These are phyloP conservation scores for Pleodorina starrii DNA, from an alignment of 139 green algal species.

Conservation along the genomic window DNA sequence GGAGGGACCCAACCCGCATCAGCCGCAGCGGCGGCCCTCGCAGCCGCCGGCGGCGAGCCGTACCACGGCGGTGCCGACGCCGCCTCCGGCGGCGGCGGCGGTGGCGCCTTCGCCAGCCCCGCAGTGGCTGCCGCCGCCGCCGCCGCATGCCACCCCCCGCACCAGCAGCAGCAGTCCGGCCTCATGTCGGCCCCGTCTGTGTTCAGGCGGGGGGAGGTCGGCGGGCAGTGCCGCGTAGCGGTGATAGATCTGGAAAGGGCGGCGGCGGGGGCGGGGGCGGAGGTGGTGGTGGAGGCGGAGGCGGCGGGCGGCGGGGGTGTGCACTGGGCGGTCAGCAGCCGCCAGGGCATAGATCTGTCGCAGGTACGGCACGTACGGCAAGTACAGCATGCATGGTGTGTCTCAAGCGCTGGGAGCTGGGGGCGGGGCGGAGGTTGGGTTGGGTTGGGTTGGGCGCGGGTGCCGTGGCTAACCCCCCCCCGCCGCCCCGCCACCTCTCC, in stretches of 20 bases:
- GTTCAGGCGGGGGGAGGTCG: background rate
- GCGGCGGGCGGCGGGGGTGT: background rate
- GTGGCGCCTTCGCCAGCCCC: background rate
- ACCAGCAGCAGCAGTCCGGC: background rate
- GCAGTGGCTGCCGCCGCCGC: background rate
- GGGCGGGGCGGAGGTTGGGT: too few relatives aligned
- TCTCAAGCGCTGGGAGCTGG: too few relatives aligned
- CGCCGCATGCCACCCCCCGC: background rate
- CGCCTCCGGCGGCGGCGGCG: background rate
- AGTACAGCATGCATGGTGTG: background rate
- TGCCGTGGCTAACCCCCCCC: too few relatives aligned
- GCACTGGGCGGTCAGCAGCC: background rate
- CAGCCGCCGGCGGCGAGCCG: background rate
- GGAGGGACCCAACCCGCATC: background rate
- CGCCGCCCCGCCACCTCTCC: too few relatives aligned
- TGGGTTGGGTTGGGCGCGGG: too few relatives aligned
- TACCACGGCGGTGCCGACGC: background rate
- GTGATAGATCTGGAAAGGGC: conserved; percentile 10
- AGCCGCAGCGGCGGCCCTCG: background rate
- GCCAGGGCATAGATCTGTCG: conserved; percentile 3
- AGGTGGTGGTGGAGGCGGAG: background rate
- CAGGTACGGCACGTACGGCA: background rate
- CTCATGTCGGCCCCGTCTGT: background rate
- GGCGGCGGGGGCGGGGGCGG: background rate
- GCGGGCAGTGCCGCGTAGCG: conserved; percentile 6